phyloP scores from a whole-genome alignment of 1,284 basidiomycete species.

The Trametes sp. region DNA sequence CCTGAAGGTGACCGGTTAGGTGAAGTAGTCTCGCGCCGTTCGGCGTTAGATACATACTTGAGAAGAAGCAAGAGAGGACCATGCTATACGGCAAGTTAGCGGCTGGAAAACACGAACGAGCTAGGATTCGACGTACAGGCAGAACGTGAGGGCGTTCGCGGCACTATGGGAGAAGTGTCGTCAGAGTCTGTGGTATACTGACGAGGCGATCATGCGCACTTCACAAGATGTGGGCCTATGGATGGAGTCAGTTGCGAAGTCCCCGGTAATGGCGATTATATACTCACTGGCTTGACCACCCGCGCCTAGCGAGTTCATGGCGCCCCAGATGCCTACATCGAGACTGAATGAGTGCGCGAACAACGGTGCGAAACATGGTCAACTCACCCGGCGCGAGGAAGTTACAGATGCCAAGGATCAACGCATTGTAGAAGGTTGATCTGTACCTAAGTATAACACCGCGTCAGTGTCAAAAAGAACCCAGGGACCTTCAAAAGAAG shows the following conservation, averaged over 20 bases:
- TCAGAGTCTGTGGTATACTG: neutral
- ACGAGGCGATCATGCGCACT: neutral
- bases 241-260: neutral
- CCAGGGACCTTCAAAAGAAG: too few species aligned
- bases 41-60: constrained; percentile 1
- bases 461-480: neutral
- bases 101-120: neutral
- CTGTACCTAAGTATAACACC: constrained; percentile 7
- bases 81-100: neutral
- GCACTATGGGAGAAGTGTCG: constrained; percentile 1
- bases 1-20: neutral
- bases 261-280: neutral
- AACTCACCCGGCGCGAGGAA: constrained; percentile 20
- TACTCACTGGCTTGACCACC: constrained; percentile 20
- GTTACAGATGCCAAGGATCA: constrained; percentile 19
- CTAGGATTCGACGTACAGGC: constrained; percentile 7
- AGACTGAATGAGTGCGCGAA: neutral
- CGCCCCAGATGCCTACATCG: constrained; percentile 19
- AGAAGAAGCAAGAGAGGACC: constrained; percentile 21
- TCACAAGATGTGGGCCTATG: constrained; percentile 13
- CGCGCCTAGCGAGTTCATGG: constrained; percentile 21
- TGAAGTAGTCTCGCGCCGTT: neutral
- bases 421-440: constrained; percentile 22
- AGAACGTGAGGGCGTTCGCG: constrained; percentile 21
- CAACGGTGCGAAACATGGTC: neutral